These are phyloP conservation scores for Phalaenopsis aphrodite DNA, from an alignment of 106 monocot species.

Conservation along the genomic window DNA sequence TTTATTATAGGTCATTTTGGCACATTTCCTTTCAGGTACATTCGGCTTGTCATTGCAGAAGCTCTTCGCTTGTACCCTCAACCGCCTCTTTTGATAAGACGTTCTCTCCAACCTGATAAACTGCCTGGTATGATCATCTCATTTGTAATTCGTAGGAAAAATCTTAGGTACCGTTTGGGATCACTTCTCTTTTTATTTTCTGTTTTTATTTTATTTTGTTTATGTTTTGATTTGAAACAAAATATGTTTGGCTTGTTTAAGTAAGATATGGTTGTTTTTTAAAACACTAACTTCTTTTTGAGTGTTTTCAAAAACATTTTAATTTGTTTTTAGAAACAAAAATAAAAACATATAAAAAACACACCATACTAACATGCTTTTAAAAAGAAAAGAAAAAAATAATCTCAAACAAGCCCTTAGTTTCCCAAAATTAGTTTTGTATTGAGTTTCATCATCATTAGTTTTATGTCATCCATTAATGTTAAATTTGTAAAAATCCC, in stretches of 20 bases:
- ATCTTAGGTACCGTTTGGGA: too few relatives aligned
- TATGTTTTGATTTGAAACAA: too few relatives aligned
- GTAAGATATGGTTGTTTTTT: too few relatives aligned
- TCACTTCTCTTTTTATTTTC: too few relatives aligned
- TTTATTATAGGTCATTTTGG: slow-evolving; percentile 1
- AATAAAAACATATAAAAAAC: too few relatives aligned
- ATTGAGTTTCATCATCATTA: neutral
- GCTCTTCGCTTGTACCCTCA: slow-evolving; percentile 91
- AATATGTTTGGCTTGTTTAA: too few relatives aligned
- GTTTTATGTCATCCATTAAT: neutral
- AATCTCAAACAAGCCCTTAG: neutral
- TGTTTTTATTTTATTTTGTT: too few relatives aligned
- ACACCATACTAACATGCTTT: too few relatives aligned
- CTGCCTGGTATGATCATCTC: slow-evolving; percentile 55
- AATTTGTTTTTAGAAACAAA: too few relatives aligned
- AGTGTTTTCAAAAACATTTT: too few relatives aligned
- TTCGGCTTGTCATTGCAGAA: slow-evolving; percentile 74
- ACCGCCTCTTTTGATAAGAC: slow-evolving; percentile 89
- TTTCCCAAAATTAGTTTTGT: neutral
- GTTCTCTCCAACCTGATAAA: slow-evolving; percentile 62
- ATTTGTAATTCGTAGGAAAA: slow-evolving; percentile 1
- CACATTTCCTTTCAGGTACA: slow-evolving; percentile 47
- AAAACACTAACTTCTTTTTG: too few relatives aligned
- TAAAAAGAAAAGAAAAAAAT: too few relatives aligned
- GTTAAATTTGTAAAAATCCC: neutral